These are phyloP conservation scores for Linanthus parryae DNA, from an alignment of 148 eudicot species.

Conservation along the genomic window DNA sequence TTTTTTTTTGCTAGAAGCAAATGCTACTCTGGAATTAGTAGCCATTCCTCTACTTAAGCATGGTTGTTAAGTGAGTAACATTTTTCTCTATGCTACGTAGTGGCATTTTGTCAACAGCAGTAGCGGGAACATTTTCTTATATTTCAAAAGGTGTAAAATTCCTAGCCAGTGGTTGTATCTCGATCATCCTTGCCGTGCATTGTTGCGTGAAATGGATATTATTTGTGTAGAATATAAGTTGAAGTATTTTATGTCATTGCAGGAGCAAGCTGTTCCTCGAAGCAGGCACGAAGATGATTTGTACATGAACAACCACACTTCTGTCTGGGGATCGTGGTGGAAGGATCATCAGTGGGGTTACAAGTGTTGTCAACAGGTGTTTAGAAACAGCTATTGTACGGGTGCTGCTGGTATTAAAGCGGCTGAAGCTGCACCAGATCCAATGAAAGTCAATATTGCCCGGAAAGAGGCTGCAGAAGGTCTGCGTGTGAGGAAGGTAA, in stretches of 20 bases:
- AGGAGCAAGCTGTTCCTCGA: constrained; percentile 54
- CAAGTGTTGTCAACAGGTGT: constrained; percentile 57
- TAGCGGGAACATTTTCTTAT: no score
- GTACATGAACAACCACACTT: constrained; percentile 56
- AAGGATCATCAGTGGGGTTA: constrained; percentile 81
- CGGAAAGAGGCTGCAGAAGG: constrained; percentile 75
- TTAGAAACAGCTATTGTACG: constrained; percentile 65
- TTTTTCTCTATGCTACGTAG: no score
- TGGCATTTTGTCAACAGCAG: no score
- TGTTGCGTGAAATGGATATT: no score
- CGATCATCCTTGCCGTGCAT: no score
- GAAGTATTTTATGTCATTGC: background rate
- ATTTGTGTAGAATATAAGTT: background rate
- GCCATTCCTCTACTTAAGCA: no score
- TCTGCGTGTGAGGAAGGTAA: no score
- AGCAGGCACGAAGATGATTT: constrained; percentile 85
- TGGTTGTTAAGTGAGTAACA: no score
- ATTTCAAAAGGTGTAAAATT: no score
- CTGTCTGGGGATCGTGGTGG: constrained; percentile 89
- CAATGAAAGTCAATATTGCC: constrained; percentile 81
- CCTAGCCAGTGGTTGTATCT: no score
- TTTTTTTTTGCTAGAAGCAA: no score
- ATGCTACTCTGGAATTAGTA: no score
- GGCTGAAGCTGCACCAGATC: constrained; percentile 63
- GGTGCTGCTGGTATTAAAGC: constrained; percentile 88